Evolutionary conservation across 805 yeast species (phyloP).

Genomic region (Candida railenensis): DNA sequence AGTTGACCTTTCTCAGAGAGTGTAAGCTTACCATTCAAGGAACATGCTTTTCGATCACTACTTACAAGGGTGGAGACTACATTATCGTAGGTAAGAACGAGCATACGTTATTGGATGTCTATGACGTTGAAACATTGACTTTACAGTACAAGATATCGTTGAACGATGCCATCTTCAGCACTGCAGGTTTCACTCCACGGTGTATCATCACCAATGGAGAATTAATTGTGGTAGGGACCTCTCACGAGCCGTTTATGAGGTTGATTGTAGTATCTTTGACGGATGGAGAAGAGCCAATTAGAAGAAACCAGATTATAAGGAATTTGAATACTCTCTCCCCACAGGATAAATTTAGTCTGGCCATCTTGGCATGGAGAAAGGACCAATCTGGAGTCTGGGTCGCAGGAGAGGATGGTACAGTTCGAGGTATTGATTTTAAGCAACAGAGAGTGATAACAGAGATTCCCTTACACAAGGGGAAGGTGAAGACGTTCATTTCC

Average conservation of each 20-base stretch:
- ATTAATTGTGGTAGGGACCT: conserved; percentile 62
- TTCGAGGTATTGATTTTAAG: conserved; percentile 60
- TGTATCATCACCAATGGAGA: conserved; percentile 25
- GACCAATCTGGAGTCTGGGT: conserved; percentile 57
- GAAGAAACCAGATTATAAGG: conserved; percentile 25
- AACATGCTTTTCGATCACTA: conserved; percentile 45
- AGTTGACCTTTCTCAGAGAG: conserved; percentile 12
- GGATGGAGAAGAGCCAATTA: conserved; percentile 15
- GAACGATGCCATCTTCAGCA: conserved; percentile 71
- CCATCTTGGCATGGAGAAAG: conserved; percentile 46
- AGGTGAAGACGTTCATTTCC: conserved; percentile 44
- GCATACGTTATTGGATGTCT: conserved; percentile 55
- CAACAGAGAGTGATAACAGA: conserved; percentile 28
- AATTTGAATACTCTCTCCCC: conserved; percentile 52
- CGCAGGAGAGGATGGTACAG: conserved; percentile 64
- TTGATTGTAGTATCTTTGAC: conserved; percentile 52
- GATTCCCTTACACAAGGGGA: conserved; percentile 42
- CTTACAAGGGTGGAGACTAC: conserved; percentile 27
- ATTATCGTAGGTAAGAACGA: conserved; percentile 60
- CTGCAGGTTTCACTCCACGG: conserved; percentile 63
- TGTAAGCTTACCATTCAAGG: conserved; percentile 49
- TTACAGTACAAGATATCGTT: conserved; percentile 52
- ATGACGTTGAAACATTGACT: conserved; percentile 24
- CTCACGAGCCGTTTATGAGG: conserved; percentile 78
- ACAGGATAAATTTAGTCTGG: conserved; percentile 64